These are phyloP conservation scores for Globisporangium paroecandrum DNA, from an alignment of 352 stramenopile genomes.

Conservation along the genomic window DNA sequence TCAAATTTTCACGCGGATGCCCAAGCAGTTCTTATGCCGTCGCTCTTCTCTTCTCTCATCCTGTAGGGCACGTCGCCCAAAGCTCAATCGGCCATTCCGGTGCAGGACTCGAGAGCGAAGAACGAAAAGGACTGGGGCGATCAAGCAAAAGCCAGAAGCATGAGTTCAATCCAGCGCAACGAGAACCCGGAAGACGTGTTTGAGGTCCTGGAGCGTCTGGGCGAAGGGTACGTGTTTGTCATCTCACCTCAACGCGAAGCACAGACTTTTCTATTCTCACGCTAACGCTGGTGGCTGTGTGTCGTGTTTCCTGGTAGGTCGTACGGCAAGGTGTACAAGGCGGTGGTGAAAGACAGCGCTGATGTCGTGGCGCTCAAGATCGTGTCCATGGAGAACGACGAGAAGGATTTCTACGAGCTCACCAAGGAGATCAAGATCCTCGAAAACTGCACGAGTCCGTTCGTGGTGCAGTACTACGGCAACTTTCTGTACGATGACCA, in stretches of 20 bases:
- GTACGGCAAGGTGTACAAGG: slow-evolving; percentile 86
- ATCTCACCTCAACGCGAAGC: not conserved
- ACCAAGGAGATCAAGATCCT: slow-evolving; percentile 87
- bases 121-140: not conserved
- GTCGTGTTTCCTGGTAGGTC: slow-evolving; percentile 29
- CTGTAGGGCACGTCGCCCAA: not conserved
- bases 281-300: not conserved
- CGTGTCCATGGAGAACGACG: slow-evolving; percentile 77
- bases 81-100: slow-evolving; percentile 7
- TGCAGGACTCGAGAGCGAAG: not conserved
- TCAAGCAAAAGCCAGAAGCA: slow-evolving; percentile 12
- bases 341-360: slow-evolving; percentile 50
- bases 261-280: not conserved
- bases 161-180: slow-evolving; percentile 63
- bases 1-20: not conserved
- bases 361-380: slow-evolving; percentile 82
- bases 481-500: slow-evolving; percentile 75
- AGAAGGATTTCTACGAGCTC: slow-evolving; percentile 55
- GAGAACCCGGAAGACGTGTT: slow-evolving; percentile 70
- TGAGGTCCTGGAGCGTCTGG: slow-evolving; percentile 72
- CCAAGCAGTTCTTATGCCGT: slow-evolving; percentile 2
- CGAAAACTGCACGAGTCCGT: slow-evolving; percentile 70
- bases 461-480: slow-evolving; percentile 85
- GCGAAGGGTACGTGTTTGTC: slow-evolving; percentile 46
- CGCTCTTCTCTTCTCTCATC: not conserved